A percentile compares a stretch with the other conserved stretches of the same genome.
phyloP scores from a whole-genome alignment of 306 rosid genomes.

The Hippophae rhamnoides region DNA sequence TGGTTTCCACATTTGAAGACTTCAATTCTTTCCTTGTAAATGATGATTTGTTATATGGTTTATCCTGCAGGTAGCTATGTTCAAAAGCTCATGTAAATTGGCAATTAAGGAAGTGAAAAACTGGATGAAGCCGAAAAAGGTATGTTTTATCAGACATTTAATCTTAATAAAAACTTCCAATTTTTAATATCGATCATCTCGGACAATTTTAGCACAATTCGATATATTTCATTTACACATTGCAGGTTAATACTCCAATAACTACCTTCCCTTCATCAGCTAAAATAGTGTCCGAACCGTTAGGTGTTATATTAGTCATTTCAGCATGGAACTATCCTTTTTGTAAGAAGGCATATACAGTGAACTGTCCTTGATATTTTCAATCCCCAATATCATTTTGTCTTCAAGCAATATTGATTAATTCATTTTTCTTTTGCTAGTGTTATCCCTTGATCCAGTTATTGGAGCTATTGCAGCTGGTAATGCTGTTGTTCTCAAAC shows the following conservation, averaged over 20 bases:
- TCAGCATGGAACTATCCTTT: conserved; percentile 99
- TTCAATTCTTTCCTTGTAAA: background rate
- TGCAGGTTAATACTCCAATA: conserved; percentile 69
- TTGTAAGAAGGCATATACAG: conserved; percentile 42
- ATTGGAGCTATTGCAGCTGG: conserved; percentile 98
- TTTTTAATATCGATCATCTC: background rate
- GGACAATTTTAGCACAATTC: background rate
- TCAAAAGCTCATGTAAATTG: conserved; percentile 48
- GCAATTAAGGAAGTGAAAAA: conserved; percentile 49
- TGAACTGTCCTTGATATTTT: conserved; percentile 13
- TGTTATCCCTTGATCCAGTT: conserved; percentile 86
- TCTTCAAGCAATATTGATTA: conserved; percentile 7
- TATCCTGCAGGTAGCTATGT: conserved; percentile 55
- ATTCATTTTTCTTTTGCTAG: conserved; percentile 33
- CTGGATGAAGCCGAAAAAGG: conserved; percentile 90
- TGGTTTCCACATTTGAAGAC: background rate
- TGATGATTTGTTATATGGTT: conserved; percentile 10
- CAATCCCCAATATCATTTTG: conserved; percentile 1
- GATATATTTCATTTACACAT: conserved; percentile 7
- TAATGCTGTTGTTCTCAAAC: conserved; percentile 88
- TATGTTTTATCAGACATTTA: conserved; percentile 14
- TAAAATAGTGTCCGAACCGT: conserved; percentile 85
- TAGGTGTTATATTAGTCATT: conserved; percentile 74
- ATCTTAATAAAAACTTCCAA: background rate
- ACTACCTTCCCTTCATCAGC: conserved; percentile 86